phyloP scores from a whole-genome alignment of 106 monocot genomes.

The Triglochin maritima region DNA sequence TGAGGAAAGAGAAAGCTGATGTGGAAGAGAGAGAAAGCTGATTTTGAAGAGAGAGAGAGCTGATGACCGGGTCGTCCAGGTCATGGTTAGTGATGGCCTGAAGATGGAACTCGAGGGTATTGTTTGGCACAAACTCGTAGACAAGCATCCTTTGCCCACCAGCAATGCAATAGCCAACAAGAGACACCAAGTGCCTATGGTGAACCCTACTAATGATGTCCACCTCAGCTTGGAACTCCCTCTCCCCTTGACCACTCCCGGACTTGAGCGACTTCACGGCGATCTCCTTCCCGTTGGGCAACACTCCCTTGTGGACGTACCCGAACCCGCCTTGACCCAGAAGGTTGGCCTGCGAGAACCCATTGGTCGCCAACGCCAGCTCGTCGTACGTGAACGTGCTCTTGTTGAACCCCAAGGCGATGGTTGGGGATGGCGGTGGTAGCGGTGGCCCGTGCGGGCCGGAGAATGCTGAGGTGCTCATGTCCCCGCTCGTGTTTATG shows the following conservation, averaged over 20 bases:
- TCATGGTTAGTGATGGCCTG: too few species aligned
- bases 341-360: slow-evolving; percentile 51
- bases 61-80: too few species aligned
- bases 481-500: slow-evolving; percentile 23
- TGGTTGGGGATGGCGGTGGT: slow-evolving; percentile 21
- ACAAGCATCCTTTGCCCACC: slow-evolving; percentile 61
- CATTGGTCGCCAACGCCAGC: slow-evolving; percentile 45
- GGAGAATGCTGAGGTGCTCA: slow-evolving; percentile 36
- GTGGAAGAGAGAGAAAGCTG: too few species aligned
- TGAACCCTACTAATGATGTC: slow-evolving; percentile 90
- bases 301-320: slow-evolving; percentile 62
- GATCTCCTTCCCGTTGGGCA: slow-evolving; percentile 70
- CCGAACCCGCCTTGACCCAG: slow-evolving; percentile 88
- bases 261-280: slow-evolving; percentile 69
- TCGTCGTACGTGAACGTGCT: slow-evolving; percentile 81
- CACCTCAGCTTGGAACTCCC: slow-evolving; percentile 88
- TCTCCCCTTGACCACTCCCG: slow-evolving; percentile 74
- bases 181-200: slow-evolving; percentile 78
- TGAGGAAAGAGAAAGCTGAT: too few species aligned
- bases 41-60: too few species aligned
- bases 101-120: slow-evolving; percentile 78
- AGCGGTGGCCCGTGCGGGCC: slow-evolving; percentile 33
- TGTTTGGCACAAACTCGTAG: slow-evolving; percentile 81
- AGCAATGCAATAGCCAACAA: slow-evolving; percentile 82
- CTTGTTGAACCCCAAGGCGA: slow-evolving; percentile 38